Conservation (phyloP, 257 asterid species). For the Solanum chiquidenum region DNA sequence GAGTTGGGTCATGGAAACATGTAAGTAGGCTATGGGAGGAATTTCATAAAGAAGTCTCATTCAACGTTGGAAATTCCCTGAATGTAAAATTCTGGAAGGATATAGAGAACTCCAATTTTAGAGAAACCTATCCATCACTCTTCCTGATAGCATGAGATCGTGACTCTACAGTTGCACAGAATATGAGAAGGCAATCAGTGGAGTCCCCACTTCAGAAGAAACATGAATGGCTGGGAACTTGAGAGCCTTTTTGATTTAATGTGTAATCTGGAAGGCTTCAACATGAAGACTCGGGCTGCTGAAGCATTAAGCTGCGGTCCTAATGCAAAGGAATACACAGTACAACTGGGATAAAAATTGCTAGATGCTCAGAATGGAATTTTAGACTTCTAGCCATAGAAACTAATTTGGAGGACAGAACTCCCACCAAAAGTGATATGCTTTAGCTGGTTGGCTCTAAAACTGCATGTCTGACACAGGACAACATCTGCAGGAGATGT, state of each 20-base stretch:
- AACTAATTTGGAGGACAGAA: background rate
- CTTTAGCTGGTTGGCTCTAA: background rate
- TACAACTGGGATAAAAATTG: background rate
- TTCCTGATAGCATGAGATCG: background rate
- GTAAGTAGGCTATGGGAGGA: background rate
- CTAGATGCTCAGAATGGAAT: background rate
- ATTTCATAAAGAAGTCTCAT: background rate
- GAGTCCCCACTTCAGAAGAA: background rate
- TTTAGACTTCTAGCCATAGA: background rate
- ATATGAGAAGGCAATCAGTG: background rate
- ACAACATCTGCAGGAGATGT: background rate
- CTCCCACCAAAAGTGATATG: background rate
- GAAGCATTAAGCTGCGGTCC: background rate
- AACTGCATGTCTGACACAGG: background rate
- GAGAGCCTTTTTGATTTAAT: background rate
- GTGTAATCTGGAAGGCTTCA: background rate
- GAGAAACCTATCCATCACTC: background rate
- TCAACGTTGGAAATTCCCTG: background rate
- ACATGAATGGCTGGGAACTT: background rate
- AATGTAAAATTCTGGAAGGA: background rate
- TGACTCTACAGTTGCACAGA: background rate
- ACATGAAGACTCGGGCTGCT: background rate
- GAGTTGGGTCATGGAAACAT: background rate
- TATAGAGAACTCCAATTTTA: background rate
- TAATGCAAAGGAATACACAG: background rate